Percentiles rank a stretch among this genome's conserved stretches.
phyloP scores from a whole-genome alignment of 345 rosid genomes.

The Clausena lansium region DNA sequence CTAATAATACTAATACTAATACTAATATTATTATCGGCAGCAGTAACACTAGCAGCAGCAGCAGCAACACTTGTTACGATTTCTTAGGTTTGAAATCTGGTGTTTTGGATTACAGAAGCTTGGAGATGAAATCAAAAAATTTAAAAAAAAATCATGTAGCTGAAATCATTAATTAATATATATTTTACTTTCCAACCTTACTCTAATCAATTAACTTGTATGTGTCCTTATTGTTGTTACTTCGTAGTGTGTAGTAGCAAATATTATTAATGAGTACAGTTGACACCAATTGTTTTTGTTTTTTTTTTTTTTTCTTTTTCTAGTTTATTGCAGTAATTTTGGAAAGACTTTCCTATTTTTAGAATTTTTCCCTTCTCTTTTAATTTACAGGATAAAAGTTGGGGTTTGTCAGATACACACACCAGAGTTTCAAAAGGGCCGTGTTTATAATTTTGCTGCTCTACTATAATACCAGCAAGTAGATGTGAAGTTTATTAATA shows the following conservation, averaged over 20 bases:
- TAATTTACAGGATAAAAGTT: slow-evolving; percentile 5
- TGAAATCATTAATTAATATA: slow-evolving; percentile 1
- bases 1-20: background rate
- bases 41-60: slow-evolving; percentile 27
- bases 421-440: slow-evolving; percentile 7
- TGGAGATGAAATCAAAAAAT: slow-evolving; percentile 54
- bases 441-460: background rate
- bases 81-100: slow-evolving; percentile 75
- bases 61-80: slow-evolving; percentile 48
- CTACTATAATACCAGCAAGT: background rate
- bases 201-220: slow-evolving; percentile 23
- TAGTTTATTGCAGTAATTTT: background rate
- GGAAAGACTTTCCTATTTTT: background rate
- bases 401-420: slow-evolving; percentile 16
- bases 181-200: background rate
- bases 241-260: background rate
- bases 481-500: background rate
- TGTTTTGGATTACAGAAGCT: slow-evolving; percentile 59
- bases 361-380: background rate
- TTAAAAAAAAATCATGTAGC: slow-evolving; percentile 10
- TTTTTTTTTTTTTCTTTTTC: background rate
- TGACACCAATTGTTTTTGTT: background rate
- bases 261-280: slow-evolving; percentile 1
- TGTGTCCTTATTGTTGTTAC: background rate
- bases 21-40: slow-evolving; percentile 2